Evolutionary conservation across 371 early-diverging fungal genomes (phyloP), one percentile per base, ranked within the genome.

Genomic region (Mortierella polycephala): DNA sequence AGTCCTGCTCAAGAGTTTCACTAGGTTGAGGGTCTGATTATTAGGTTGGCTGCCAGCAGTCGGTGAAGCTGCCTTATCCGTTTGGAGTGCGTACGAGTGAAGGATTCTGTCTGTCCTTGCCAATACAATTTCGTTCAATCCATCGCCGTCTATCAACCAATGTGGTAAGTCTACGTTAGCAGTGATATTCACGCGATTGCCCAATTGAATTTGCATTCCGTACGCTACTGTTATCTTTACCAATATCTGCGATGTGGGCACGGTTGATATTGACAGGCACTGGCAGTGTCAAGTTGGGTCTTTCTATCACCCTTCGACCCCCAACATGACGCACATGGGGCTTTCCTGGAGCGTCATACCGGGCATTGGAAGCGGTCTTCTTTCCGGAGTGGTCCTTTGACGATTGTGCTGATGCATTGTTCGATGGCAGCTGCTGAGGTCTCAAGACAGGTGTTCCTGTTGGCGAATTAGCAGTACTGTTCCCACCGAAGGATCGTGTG

Each of bases 261-360:
- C 89, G 86, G 66, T 92, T 93, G 44, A 93, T 92, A 71, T 94
- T 94, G 39, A 94, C 91, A 37, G 94, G 94, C 6, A 94, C 93
- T 18, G 87, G 86, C 9, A 94, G 75, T 0, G 91, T 91, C 60
- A 91, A 74, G n/a, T 86, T 88, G 1, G 93, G 92, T 13, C 83
- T 69, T 46, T 87, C 88, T 9, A 92, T 67, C 37, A 89, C 84
- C 54, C 84, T 69, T 21, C 74, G 62, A 11, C 74, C 74, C 9
- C 72, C 72, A 51, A 76, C 44, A 44, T 71, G 49, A 0, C 57
- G 62, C 18, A 76, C 58, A 11, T 61, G 60, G 0, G 58, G 8
- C 46, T 61, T 76, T 39, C 65, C 64, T 13, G 50, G 4, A 1
- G 18, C 57, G 12, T 53, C 51, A 16, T 68, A 54, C 6, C 69